Base-by-base conservation (phyloP, 257 asterid species). In the Solanum habrochaites region DNA sequence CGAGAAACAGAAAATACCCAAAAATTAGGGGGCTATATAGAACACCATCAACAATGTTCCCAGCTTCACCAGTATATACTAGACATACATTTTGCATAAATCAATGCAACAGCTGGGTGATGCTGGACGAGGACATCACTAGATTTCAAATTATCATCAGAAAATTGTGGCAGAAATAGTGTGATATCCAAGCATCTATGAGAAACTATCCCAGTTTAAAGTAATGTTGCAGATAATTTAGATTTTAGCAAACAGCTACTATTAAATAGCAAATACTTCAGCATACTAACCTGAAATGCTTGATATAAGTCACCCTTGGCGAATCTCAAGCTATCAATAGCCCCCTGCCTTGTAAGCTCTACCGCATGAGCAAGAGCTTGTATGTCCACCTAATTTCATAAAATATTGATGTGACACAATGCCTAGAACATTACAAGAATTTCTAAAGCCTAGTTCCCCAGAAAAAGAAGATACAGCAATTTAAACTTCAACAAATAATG, bases 311-410 rank as follows among this genome's bases (percentile, higher is more conserved):
- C 98, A 47, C 99, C 99, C 96, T 93, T 96, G 78, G 99, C 95
- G 90, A 96, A 92, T 90, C 94, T 97, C 96, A 97, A 89, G 94
- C 99, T 96, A 87, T 97, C 99, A 72, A 97, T 93, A 39, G 98
- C 99, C 88, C 98, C 98, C 89, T 96, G 99, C 90, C 99, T 93
- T n/a, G 99, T 94, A 77, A 96, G 95, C 91, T 97, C 99, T 89
- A 96, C 99, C 2, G 99, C 99, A 93, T 96, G 98, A 86, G 99
- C 99, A 89, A 96, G 98, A 86, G 98, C 99, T 91, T 97, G 99
- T 88, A 97, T 94, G 89, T 97, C 99, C 92, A 92, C 98, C 99
- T 97, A 92, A 86, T 70, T 73, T 29, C 16, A 84, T 64, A 88
- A 85, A 69, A 42, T 78, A 27, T 45, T 78, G 84, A 78, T 45